Percentiles rank a stretch among this genome's conserved stretches.
Evolutionary conservation across 2,329 filamentous ascomycete species (phyloP).

Genomic region (Epichloe coenophiala): DNA sequence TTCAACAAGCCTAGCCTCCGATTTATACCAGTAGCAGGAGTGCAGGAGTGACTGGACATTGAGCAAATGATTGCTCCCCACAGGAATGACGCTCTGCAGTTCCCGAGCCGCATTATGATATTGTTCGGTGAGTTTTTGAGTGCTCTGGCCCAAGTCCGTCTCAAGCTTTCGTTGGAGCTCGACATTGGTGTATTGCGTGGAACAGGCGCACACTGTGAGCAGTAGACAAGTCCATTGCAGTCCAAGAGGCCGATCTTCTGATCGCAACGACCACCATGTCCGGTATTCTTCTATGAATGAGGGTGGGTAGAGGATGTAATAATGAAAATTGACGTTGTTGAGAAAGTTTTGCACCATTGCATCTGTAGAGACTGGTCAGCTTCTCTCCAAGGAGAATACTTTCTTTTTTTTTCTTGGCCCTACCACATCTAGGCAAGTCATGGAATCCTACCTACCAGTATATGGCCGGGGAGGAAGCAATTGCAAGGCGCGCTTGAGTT

Average conservation of each 20-base stretch:
- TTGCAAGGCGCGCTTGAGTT: constrained; percentile 18
- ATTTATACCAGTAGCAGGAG: constrained; percentile 25
- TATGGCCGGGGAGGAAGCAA: constrained; percentile 20
- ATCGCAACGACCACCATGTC: constrained; percentile 20
- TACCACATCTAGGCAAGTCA: not conserved
- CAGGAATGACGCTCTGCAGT: constrained; percentile 18
- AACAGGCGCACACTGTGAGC: constrained; percentile 24
- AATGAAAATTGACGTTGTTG: constrained; percentile 23
- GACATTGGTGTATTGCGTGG: constrained; percentile 19
- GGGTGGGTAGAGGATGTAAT: constrained; percentile 24
- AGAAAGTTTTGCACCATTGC: constrained; percentile 25
- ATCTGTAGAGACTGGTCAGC: constrained; percentile 13
- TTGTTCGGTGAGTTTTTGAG: constrained; percentile 16
- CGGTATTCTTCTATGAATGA: constrained; percentile 23
- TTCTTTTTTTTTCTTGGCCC: not conserved
- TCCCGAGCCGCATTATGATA: constrained; percentile 22
- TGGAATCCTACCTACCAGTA: constrained; percentile 14
- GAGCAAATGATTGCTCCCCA: constrained; percentile 18
- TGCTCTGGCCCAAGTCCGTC: constrained; percentile 16
- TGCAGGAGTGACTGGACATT: constrained; percentile 23
- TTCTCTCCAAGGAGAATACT: not conserved
- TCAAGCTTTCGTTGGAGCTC: constrained; percentile 19
- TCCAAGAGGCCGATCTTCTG: constrained; percentile 17
- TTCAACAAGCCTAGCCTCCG: constrained; percentile 22
- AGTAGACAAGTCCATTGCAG: constrained; percentile 26